Conservation (phyloP, 495 filamentous ascomycete genomes). For the Neurospora pannonica region DNA sequence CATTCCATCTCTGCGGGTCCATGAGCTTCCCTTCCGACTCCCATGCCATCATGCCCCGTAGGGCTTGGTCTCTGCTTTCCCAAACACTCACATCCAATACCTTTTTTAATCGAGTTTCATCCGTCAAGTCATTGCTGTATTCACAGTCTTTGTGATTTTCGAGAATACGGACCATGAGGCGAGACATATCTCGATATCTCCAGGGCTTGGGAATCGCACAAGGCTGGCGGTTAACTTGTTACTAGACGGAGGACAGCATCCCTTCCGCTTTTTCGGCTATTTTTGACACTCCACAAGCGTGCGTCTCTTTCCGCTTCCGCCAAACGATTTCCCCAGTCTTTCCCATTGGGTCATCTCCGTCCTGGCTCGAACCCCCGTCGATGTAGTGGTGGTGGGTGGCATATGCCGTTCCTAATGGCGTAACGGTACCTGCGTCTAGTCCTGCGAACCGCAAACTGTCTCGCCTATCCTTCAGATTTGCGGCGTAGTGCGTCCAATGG, state of each 20-base stretch:
- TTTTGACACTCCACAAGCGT: conserved; percentile 9
- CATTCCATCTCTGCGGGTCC: background rate
- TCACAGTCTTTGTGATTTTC: background rate
- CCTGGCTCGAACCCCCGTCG: background rate
- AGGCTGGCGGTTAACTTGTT: conserved; percentile 15
- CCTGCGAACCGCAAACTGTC: background rate
- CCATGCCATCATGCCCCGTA: background rate
- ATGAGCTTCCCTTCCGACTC: background rate
- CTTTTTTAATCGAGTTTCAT: background rate
- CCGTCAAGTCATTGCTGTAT: background rate
- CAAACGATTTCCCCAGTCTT: background rate
- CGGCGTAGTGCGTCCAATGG: background rate
- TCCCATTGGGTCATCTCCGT: background rate
- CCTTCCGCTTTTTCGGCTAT: conserved; percentile 3
- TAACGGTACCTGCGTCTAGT: background rate
- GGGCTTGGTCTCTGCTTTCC: background rate
- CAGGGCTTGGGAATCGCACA: background rate
- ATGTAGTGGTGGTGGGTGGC: background rate
- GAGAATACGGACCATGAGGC: background rate
- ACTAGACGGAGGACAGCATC: background rate
- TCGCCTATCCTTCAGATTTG: background rate
- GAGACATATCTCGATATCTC: background rate
- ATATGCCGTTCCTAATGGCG: background rate
- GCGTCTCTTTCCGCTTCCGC: conserved; percentile 16
- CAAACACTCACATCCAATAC: background rate